Evolutionary conservation across 164 flowering plant species (phyloP), one percentile per base, ranked within the genome.

Genomic region (Hamamelis virginiana): DNA sequence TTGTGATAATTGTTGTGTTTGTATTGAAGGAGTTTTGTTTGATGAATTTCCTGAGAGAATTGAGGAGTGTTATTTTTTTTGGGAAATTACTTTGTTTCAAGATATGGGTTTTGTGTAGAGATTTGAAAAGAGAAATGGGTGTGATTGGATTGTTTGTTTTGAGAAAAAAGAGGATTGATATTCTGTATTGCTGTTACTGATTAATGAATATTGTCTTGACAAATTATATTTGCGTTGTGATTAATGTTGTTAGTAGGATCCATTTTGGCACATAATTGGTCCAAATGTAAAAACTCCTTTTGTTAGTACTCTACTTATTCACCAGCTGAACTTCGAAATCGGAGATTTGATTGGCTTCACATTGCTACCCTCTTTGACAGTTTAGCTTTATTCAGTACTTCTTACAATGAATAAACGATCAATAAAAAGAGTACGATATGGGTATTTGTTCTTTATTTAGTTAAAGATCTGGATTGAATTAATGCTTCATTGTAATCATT

Each of bases 1-100:
- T 13, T 47, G n/a, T 22, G 44, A 13, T 46, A 47, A 19, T 19
- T 48, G 45, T 41, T 14, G 12, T 44, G 16, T 47, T 62, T 55
- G 13, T 61, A 18, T 61, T 69, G 52, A n/a, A 46, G 10, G 22
- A 12, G 11, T 44, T 5, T 19, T 57, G 64, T 57, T 64, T 33
- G 74, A 64, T 71, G 28, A 43, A 45, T 71, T 46, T 65, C 23
- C 46, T 64, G 59, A 10, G 21, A 13, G 46, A 50, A 13, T 27
- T 19, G 44, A 9, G 44, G 18, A 13, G 45, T 43, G 47, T 57
- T 16, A 10, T 57, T n/a, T 12, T 15, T 11, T 14, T 9, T 13
- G 60, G 33, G 15, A 25, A 11, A 12, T 23, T 25, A 11, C 12
- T 22, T 38, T 41, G 50, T 43, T 33, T 25, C 16, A 25, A 53